Evolutionary conservation across 495 filamentous ascomycete genomes (phyloP), one percentile per base, ranked within the genome.

Genomic region (Neurospora pannonica): DNA sequence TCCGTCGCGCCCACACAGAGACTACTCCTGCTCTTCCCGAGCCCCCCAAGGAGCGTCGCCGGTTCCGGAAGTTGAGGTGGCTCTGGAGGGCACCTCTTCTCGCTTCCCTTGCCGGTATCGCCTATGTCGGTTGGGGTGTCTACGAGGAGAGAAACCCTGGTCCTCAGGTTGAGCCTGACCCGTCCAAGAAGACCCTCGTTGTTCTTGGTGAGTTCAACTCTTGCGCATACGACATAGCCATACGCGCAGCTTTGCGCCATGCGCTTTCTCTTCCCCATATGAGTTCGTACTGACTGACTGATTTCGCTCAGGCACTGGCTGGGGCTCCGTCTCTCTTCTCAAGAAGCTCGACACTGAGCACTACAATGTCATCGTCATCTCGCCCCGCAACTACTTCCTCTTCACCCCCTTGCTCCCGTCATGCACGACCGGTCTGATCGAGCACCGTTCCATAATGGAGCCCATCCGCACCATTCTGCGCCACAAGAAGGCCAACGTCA

Each of bases 361-460:
- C 88, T 99, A 97, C 88, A 98, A 98, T 85, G 96, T 99, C 81
- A 83, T 97, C 83, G 93, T 99, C 77, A 92, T 94, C 82, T 98
- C 95, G 54, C 96, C 96, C 72, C 93, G 96, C 78, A 98, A 98
- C 85, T 99, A 96, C 89, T 99, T 99, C 91, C 92, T 99, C 74
- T 99, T 98, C 88, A 99, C 97, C 21, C 96, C 96, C 54, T 89
- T 99, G 67, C 89, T 99, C 54, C 96, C 96, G 71, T 97, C 94
- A 81, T 98, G 97, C 84, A 98, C 96, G 34, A 97, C 94, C 71
- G 96, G 97, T 82, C 91, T 93, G 77, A 95, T 99, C 80, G 97
- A 99, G 86, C 97, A 98, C 86, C 93, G 97, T 80, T 97, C 94
- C 75, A 98, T 99, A 83, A 98, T 99, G 95, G 96, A 99, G 87